phyloP scores from a whole-genome alignment of 2,329 filamentous ascomycete species.

The Ilyonectria destructans region DNA sequence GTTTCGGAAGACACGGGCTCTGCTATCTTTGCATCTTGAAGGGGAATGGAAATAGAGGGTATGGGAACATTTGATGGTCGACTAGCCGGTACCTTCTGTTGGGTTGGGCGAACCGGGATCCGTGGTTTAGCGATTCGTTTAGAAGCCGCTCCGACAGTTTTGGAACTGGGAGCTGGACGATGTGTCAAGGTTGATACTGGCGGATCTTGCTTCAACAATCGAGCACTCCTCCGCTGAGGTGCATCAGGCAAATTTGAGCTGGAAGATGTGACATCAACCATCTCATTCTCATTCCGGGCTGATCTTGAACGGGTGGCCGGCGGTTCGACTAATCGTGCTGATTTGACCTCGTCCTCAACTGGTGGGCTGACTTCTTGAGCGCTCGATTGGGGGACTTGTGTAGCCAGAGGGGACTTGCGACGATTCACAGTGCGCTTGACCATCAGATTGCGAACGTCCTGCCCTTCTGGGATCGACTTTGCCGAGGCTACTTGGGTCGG shows the following conservation, averaged over 20 bases:
- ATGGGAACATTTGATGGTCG: too few relatives aligned
- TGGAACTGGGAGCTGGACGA: neutral
- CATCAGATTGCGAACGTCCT: conserved; percentile 13
- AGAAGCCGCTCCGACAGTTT: neutral
- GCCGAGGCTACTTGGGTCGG: conserved; percentile 10
- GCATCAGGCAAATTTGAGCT: neutral
- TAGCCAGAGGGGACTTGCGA: too few relatives aligned
- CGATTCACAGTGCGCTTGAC: conserved; percentile 22
- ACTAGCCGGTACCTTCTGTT: neutral
- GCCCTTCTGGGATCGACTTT: conserved; percentile 4
- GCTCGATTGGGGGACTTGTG: too few relatives aligned
- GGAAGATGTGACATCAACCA: too few relatives aligned
- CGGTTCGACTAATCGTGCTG: too few relatives aligned
- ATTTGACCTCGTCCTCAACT: too few relatives aligned
- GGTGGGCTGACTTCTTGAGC: too few relatives aligned
- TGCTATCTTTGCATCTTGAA: too few relatives aligned
- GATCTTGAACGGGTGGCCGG: too few relatives aligned
- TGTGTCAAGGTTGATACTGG: conserved; percentile 8
- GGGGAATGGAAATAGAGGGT: too few relatives aligned
- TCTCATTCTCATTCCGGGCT: too few relatives aligned
- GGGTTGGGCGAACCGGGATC: neutral
- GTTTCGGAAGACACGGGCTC: neutral
- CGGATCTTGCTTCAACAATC: conserved; percentile 28
- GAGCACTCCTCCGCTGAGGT: conserved; percentile 39
- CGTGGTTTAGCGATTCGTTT: neutral